Base-by-base conservation (phyloP, 1,139 yeast species). In the Blastobotrys capitulatus region DNA sequence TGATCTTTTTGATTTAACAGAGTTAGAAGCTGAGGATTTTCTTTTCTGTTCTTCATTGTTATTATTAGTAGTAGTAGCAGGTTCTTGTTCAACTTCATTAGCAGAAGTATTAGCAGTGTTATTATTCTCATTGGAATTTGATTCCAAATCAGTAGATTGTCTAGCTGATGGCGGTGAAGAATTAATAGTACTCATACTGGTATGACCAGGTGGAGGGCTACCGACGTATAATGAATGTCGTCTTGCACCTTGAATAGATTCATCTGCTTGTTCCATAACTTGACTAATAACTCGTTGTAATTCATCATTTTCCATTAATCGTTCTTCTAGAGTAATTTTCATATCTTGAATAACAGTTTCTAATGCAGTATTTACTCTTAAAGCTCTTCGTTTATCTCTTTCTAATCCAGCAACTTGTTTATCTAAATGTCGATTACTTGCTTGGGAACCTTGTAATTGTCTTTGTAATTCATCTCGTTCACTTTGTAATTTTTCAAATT, bases 251-350 rank as follows among this genome's bases (percentile, higher is more conserved):
- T 61, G 65, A 44, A 63, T 63, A 22, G 66, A 55, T 43, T 61
- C 63, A 27, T 59, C 60, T n/a, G 67, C 66, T 31, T 62, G 65
- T 42, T 64, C 68, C 65, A 65, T 65, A n/a, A 66, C 63, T 44
- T 62, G 58, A 36, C 54, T 54, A 39, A 66, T 61, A 5, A 67
- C 62, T 27, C 67, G 50, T 37, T 59, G 59, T 27, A 66, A 57
- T 46, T 65, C 69, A 48, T 67, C 70, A 52, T 65, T 67, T 48
- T 68, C 71, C 62, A 68, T 63, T 12, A 65, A 66, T 52, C 63
- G 62, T 45, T 67, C 70, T 50, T 68, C 71, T 12, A 68, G 54
- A 2, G 70, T 59, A 37, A 68, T 58, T 51, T 67, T 66, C 44
- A 65, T 57, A 43, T 68, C 72, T 45, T 64, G 68, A 27, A 66